Conservation (phyloP, 2,329 filamentous ascomycete genomes). For the Blastomyces percursus region DNA sequence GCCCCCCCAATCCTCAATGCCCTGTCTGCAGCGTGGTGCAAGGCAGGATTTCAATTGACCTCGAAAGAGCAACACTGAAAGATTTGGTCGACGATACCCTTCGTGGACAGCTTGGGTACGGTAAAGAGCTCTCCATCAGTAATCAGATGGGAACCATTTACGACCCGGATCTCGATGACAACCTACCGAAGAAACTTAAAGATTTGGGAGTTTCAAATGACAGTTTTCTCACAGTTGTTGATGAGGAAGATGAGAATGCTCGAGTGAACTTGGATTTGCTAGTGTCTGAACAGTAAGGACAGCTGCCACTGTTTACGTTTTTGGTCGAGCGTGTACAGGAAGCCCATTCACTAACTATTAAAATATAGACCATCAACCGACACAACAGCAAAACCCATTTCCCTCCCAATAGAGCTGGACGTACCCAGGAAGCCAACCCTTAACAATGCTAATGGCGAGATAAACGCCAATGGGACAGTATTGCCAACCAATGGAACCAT, state of each 20-base stretch:
- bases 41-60: constrained; percentile 55
- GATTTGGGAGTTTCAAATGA: constrained; percentile 66
- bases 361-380: constrained; percentile 23
- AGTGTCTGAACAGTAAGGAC: constrained; percentile 23
- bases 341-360: constrained; percentile 13
- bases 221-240: constrained; percentile 72
- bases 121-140: constrained; percentile 68
- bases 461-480: constrained; percentile 10
- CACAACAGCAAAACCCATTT: constrained; percentile 30
- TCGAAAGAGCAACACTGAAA: constrained; percentile 60
- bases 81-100: constrained; percentile 70
- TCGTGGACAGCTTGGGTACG: constrained; percentile 59
- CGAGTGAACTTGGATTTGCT: constrained; percentile 71
- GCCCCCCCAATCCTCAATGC: constrained; percentile 66
- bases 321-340: neutral
- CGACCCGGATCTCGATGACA: constrained; percentile 79
- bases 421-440: constrained; percentile 39
- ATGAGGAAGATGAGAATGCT: constrained; percentile 56
- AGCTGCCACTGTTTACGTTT: neutral
- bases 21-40: constrained; percentile 70
- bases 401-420: constrained; percentile 30
- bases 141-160: constrained; percentile 71
- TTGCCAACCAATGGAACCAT: constrained; percentile 11
- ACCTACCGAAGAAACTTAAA: constrained; percentile 64
- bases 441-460: constrained; percentile 22